Evolutionary conservation across 192 early-diverging fungal genomes (phyloP), one percentile per base, ranked within the genome.

Genomic region (Geosiphon pyriformis): DNA sequence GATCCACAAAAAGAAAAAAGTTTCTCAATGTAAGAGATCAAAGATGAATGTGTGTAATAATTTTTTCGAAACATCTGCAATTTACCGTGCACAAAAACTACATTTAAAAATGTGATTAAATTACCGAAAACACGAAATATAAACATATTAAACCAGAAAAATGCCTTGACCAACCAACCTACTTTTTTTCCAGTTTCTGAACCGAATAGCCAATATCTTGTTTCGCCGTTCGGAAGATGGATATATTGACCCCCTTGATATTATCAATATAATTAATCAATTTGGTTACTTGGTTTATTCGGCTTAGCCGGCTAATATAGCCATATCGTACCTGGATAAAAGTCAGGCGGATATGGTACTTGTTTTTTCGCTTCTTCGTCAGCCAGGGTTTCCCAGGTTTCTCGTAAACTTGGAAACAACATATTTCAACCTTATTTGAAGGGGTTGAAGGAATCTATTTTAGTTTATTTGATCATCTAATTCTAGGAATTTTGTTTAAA

Each of bases 101-200:
- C 0, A 17, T 32, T 8, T 68, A 29, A 12, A 31, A 25, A 1
- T 20, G 27, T 4, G 20, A 1, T 50, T 34, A 11, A 22, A 29
- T 18, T 20, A 3, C 25, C 10, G 18, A 49, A 52, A 46, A 25
- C n/a, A 37, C 23, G 15, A 23, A 23, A 12, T 15, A 4, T 10
- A 10, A 26, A 10, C n/a, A n/a, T n/a, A n/a, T n/a, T n/a, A n/a
- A n/a, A n/a, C n/a, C n/a, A n/a, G n/a, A n/a, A n/a, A n/a, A n/a
- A n/a, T n/a, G n/a, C 4, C 10, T 22, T n/a, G 26, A n/a, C 10
- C n/a, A 3, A 34, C 17, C 22, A 12, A 20, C 31, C 30, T 66
- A 71, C 74, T 69, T 76, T 76, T 51, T 76, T 71, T 42, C 74
- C 74, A 27, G 70, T 60, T 34, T 72, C 64, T 7, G 74, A 70